A percentile compares a stretch with the other conserved stretches of the same genome.
Evolutionary conservation across 768 basidiomycete genomes (phyloP).

Genomic region (Kwoniella sp.): DNA sequence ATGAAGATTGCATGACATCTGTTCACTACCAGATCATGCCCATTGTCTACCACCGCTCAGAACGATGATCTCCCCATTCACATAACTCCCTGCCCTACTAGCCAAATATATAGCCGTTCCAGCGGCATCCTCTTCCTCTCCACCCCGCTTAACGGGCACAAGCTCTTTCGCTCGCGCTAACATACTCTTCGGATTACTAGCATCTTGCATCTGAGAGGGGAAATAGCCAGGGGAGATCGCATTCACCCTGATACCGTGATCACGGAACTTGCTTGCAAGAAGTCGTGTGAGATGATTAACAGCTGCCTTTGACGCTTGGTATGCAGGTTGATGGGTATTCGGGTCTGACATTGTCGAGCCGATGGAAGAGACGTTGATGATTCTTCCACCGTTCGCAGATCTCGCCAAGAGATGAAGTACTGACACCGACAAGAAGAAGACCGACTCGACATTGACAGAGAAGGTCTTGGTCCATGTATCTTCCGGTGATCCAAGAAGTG

Average conservation of each 20-base stretch:
- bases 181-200: slow-evolving; percentile 27
- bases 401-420: slow-evolving; percentile 26
- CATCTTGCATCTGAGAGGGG: slow-evolving; percentile 33
- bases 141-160: slow-evolving; percentile 28
- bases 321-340: slow-evolving; percentile 30
- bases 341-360: slow-evolving; percentile 34
- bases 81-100: slow-evolving; percentile 34
- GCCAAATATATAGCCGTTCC: slow-evolving; percentile 32
- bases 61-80: slow-evolving; percentile 24
- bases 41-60: slow-evolving; percentile 23
- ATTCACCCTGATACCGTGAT: slow-evolving; percentile 34
- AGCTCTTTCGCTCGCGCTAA: slow-evolving; percentile 29
- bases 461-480: slow-evolving; percentile 29
- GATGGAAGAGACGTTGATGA: slow-evolving; percentile 40
- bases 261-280: slow-evolving; percentile 32
- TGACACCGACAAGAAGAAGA: slow-evolving; percentile 27
- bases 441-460: slow-evolving; percentile 25
- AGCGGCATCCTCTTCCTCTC: slow-evolving; percentile 29
- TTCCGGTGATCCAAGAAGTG: slow-evolving; percentile 22
- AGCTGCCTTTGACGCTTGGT: slow-evolving; percentile 36
- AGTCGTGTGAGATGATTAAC: slow-evolving; percentile 33
- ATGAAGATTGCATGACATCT: no score
- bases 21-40: slow-evolving; percentile 7
- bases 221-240: slow-evolving; percentile 36
- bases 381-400: slow-evolving; percentile 15